Evolutionary conservation across 2,329 filamentous ascomycete genomes (phyloP), one percentile per base, ranked within the genome.

Genomic region (Cercospora sp.): DNA sequence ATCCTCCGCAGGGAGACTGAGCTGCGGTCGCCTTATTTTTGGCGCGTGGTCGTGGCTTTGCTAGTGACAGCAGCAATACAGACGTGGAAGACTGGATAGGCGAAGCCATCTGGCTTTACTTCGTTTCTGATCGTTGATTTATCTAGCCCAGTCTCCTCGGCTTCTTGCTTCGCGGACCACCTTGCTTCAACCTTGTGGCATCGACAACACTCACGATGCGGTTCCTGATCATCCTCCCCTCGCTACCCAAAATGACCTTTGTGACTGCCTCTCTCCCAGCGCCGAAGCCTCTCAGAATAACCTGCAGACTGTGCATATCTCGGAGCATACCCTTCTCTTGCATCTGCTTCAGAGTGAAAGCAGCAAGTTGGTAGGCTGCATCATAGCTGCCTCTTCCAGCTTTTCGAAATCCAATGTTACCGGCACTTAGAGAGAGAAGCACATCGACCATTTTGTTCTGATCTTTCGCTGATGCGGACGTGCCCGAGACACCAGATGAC

Each of bases 351-450:
- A 98, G 88, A 28, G 94, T 88, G 78, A 94, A 94, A 18, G 91
- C 89, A 5, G 90, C 89, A 60, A 99, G 83, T 79, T 98, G 96
- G 81, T 97, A 97, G 3, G 90, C 94, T 18, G 94, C 90, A 81
- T 99, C 95, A 82, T 95, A 99, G 66, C 88, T 87, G 70, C 91
- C 90, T 72, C 95, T 88, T 61, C 89, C 88, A 18, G 88, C 85
- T 82, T 98, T 96, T 76, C 86, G 87, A 83, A 97, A 97, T n/a
- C 94, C 94, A 68, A 99, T 88, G 77, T 97, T 93, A 60, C 95
- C 95, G 68, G 90, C 87, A 1, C 91, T 91, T 74, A 97, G 81
- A 12, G 90, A 93, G 71, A 99, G 85, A 72, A 98, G 87, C 30
- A 92, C 87, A 71, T 92, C 87, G 59, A 77, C 70, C 67, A 75